Evolutionary conservation across 345 rosid genomes (phyloP), one percentile per base, ranked within the genome.

Genomic region (Citrus reticulata): DNA sequence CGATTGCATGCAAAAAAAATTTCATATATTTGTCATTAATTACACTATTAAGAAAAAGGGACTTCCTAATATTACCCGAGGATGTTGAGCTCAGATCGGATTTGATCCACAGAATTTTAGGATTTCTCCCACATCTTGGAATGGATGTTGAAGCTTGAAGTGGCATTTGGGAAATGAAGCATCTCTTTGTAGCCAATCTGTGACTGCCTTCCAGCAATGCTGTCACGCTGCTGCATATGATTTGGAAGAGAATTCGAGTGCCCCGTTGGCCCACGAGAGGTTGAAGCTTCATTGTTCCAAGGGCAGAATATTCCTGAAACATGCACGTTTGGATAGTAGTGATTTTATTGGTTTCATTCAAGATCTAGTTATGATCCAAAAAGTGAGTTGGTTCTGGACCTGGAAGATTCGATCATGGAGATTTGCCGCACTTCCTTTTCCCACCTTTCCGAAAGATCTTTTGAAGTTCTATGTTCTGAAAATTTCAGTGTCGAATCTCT

Each of bases 401-500:
- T 37, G 67, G 42, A 27, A 68, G 34, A 13, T 51, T 61, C 74
- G 29, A n/a, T 39, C 71, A 46, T 24, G 5, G 62, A 11, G 64
- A 80, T 68, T 57, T 34, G 62, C 13, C 6, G 29, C 24, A 32
- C 59, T 54, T 81, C 84, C 69, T 59, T 32, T 14, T 42, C 49
- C 84, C 80, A 81, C 70, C 55, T 72, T 66, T 24, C 25, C 9
- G 62, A 37, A 25, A 81, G 60, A 66, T 81, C 70, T 58, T 42
- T n/a, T 49, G 25, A 19, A 14, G 79, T 76, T 63, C 22, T 75
- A n/a, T 30, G 72, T 27, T 40, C 35, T 1, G 66, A 34, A 70
- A 77, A 81, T 22, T 16, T 40, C 32, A 81, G 42, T 0, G 19
- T 30, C 5, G 84, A 70, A 58, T 81, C 81, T 34, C 65, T 35